These are phyloP conservation scores for Protomyces arabidopsidicola DNA, from an alignment of 1,139 yeast genomes.

Conservation along the genomic window DNA sequence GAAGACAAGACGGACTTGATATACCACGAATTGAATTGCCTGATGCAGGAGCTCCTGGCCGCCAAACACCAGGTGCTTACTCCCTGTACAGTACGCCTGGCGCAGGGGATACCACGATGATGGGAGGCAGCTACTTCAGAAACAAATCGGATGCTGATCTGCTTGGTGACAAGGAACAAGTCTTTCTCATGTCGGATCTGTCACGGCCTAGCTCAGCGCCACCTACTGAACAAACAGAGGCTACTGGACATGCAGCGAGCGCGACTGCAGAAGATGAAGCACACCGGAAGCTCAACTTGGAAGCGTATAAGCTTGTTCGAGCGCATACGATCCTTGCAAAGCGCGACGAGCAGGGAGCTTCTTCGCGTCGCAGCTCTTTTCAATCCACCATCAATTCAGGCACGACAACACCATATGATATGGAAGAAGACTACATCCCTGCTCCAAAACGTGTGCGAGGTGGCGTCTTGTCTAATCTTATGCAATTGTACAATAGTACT, in stretches of 20 bases:
- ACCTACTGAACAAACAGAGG: neutral
- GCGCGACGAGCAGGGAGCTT: neutral
- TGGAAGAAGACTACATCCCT: neutral
- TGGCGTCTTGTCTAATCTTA: slow-evolving; percentile 22
- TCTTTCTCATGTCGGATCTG: neutral
- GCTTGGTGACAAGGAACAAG: neutral
- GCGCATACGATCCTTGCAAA: slow-evolving; percentile 20
- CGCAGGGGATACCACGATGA: neutral
- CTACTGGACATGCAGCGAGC: neutral
- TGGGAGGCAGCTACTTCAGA: neutral
- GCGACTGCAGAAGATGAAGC: slow-evolving; percentile 1
- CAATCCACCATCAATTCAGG: neutral
- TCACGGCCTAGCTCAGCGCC: neutral
- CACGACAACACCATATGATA: neutral
- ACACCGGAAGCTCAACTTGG: slow-evolving; percentile 15
- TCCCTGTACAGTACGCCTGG: neutral
- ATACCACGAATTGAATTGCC: slow-evolving; percentile 12
- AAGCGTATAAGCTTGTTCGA: slow-evolving; percentile 24
- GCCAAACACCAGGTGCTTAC: neutral
- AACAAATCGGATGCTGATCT: neutral
- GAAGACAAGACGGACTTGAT: neutral
- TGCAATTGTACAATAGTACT: slow-evolving; percentile 21
- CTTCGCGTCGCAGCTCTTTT: slow-evolving; percentile 20
- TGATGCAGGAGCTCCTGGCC: neutral
- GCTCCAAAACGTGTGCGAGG: slow-evolving; percentile 7